These are phyloP conservation scores for Carex parvula DNA, from an alignment of 176 grass and related monocot genomes.

Conservation along the genomic window DNA sequence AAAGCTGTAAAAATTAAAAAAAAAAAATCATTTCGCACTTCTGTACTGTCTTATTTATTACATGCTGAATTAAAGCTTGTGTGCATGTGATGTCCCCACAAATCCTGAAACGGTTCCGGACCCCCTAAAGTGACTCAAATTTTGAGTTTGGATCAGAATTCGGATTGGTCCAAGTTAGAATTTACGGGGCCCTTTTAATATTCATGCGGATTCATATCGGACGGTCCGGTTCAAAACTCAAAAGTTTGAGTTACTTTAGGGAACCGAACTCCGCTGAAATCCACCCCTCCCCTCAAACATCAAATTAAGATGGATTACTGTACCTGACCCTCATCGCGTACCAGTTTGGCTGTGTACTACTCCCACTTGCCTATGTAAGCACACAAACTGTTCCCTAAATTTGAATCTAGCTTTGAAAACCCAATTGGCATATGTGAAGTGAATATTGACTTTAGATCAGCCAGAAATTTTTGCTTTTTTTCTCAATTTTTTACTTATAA, in stretches of 20 bases:
- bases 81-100: too few relatives aligned
- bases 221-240: too few relatives aligned
- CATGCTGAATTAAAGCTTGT: background rate
- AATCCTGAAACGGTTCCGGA: too few relatives aligned
- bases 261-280: too few relatives aligned
- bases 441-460: background rate
- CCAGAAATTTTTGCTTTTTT: background rate
- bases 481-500: background rate
- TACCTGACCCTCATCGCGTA: background rate
- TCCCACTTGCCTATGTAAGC: background rate
- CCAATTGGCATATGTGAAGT: background rate
- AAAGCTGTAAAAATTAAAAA: conserved; percentile 14
- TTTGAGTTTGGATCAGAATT: too few relatives aligned
- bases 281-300: background rate
- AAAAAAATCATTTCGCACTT: background rate
- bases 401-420: background rate
- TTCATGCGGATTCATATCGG: too few relatives aligned
- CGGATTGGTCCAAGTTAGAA: too few relatives aligned
- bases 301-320: background rate
- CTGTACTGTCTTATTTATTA: background rate
- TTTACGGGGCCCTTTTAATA: too few relatives aligned
- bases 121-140: too few relatives aligned
- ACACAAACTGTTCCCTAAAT: background rate
- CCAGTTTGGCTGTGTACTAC: background rate
- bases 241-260: too few relatives aligned